phyloP scores from a whole-genome alignment of 345 rosid species.

The Nasturtium officinale region DNA sequence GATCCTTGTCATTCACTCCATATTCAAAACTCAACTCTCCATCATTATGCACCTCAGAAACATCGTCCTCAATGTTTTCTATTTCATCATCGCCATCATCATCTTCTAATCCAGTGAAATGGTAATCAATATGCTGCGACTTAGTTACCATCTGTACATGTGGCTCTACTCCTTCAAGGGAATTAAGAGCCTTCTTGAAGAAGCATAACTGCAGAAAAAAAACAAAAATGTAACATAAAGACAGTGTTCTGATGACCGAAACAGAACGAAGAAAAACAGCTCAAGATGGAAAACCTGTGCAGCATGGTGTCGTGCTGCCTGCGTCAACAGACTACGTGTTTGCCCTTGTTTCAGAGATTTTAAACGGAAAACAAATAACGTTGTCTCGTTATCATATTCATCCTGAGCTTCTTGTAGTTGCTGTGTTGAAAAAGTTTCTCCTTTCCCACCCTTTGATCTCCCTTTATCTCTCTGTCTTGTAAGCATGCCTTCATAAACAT shows the following conservation, averaged over 20 bases:
- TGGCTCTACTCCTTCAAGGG: slow-evolving; percentile 85
- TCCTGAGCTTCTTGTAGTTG: slow-evolving; percentile 78
- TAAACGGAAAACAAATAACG: slow-evolving; percentile 82
- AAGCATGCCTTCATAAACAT: slow-evolving; percentile 63
- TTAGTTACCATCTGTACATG: slow-evolving; percentile 65
- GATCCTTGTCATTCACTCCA: slow-evolving; percentile 55
- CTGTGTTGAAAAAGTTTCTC: slow-evolving; percentile 62
- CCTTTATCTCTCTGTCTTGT: slow-evolving; percentile 72
- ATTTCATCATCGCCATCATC: slow-evolving; percentile 55
- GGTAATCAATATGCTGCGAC: slow-evolving; percentile 88
- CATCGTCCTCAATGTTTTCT: slow-evolving; percentile 53
- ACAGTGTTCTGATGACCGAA: slow-evolving; percentile 16
- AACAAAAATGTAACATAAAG: slow-evolving; percentile 12
- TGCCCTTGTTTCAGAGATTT: slow-evolving; percentile 96
- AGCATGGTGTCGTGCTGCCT: slow-evolving; percentile 97
- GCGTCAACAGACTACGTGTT: slow-evolving; percentile 93
- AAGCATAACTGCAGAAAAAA: slow-evolving; percentile 68
- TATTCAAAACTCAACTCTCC: slow-evolving; percentile 87
- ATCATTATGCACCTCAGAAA: slow-evolving; percentile 56
- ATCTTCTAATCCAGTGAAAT: slow-evolving; percentile 79
- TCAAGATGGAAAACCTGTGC: slow-evolving; percentile 75
- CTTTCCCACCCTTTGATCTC: slow-evolving; percentile 73
- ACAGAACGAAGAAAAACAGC: slow-evolving; percentile 13
- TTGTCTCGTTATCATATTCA: slow-evolving; percentile 86
- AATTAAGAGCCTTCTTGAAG: slow-evolving; percentile 78